A percentile compares a stretch with the other conserved stretches of the same genome.
These are phyloP conservation scores for Carpinus viminea DNA, from an alignment of 306 rosid species.

Conservation along the genomic window DNA sequence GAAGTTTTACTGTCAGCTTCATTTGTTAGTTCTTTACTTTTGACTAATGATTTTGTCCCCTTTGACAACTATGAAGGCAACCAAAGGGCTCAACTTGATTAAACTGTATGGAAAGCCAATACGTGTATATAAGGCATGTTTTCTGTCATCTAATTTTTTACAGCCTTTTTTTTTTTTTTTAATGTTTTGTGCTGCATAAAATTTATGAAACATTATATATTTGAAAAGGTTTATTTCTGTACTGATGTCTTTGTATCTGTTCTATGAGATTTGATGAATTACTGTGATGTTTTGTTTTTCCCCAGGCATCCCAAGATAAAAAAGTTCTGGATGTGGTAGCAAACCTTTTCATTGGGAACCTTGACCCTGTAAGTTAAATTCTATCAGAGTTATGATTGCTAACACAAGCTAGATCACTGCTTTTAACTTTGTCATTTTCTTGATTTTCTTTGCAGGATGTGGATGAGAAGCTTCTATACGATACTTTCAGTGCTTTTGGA, in stretches of 20 bases:
- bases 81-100: slow-evolving; percentile 2
- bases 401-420: background rate
- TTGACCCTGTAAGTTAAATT: slow-evolving; percentile 74
- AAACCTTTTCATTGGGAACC: slow-evolving; percentile 93
- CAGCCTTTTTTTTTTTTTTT: background rate
- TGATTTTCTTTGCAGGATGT: slow-evolving; percentile 70
- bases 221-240: background rate
- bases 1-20: background rate
- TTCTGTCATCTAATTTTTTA: background rate
- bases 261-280: slow-evolving; percentile 10
- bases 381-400: slow-evolving; percentile 1
- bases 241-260: background rate
- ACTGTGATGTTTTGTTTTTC: slow-evolving; percentile 24
- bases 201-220: background rate
- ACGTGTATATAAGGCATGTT: slow-evolving; percentile 86
- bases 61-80: slow-evolving; percentile 56
- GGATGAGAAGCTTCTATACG: slow-evolving; percentile 93
- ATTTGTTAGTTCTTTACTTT: background rate
- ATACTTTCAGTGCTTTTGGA: slow-evolving; percentile 99
- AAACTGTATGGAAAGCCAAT: slow-evolving; percentile 74
- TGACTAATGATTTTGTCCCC: background rate
- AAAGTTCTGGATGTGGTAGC: slow-evolving; percentile 98
- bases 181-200: background rate
- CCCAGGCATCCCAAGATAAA: slow-evolving; percentile 96
- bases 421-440: slow-evolving; percentile 14